Evolutionary conservation across 192 early-diverging fungal genomes (phyloP).

Genomic region (Backusella parvicylindrica): DNA sequence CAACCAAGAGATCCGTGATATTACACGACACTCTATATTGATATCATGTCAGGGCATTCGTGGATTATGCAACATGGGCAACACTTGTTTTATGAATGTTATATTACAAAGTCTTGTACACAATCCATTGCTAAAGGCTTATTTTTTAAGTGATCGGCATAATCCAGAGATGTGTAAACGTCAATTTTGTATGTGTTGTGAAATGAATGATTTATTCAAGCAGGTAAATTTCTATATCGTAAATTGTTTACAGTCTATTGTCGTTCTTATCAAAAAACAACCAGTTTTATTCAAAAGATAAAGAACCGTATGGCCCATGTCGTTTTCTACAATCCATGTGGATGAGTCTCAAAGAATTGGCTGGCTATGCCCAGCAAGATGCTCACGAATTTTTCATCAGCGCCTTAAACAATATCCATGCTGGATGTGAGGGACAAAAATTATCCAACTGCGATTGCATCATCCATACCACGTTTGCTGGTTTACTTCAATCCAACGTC

Average conservation of each 20-base stretch:
- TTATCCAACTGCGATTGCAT: constrained; percentile 71
- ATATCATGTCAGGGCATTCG: constrained; percentile 59
- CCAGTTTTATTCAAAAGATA: constrained; percentile 67
- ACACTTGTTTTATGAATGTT: constrained; percentile 95
- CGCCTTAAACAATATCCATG: constrained; percentile 83
- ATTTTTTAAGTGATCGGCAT: constrained; percentile 93
- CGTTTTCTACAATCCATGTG: constrained; percentile 86
- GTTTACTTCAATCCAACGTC: constrained; percentile 86
- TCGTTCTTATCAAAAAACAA: neutral
- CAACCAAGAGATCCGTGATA: constrained; percentile 46
- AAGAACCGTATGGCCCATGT: constrained; percentile 76
- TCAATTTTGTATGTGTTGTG: constrained; percentile 88
- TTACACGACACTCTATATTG: constrained; percentile 44
- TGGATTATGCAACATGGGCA: constrained; percentile 90
- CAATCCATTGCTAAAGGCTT: constrained; percentile 85
- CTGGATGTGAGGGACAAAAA: constrained; percentile 46
- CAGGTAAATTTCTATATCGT: constrained; percentile 45
- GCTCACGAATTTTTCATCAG: constrained; percentile 98
- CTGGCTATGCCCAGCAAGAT: constrained; percentile 94
- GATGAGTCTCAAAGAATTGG: constrained; percentile 81
- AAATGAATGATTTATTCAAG: constrained; percentile 80
- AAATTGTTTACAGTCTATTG: neutral
- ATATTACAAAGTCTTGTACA: constrained; percentile 90
- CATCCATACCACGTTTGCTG: constrained; percentile 88
- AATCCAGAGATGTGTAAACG: constrained; percentile 59